Evolutionary conservation across 495 filamentous ascomycete genomes (phyloP).

Genomic region (Aspergillus carlsbadensis): DNA sequence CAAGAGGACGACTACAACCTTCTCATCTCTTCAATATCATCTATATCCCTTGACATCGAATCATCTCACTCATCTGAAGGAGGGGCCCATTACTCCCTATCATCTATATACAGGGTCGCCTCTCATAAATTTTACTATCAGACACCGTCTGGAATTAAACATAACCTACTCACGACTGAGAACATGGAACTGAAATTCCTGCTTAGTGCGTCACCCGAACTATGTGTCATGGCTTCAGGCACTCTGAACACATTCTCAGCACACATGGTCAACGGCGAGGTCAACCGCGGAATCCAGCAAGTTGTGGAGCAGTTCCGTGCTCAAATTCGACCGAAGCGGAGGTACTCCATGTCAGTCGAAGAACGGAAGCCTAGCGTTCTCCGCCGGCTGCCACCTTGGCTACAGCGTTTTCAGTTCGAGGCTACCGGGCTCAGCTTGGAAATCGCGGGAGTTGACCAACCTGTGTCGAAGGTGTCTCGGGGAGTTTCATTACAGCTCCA

Average conservation of each 20-base stretch:
- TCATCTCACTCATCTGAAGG: conserved; percentile 88
- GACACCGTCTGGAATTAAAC: conserved; percentile 73
- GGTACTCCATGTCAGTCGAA: conserved; percentile 47
- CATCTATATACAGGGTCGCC: conserved; percentile 75
- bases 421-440: conserved; percentile 87
- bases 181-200: conserved; percentile 82
- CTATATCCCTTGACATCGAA: conserved; percentile 86
- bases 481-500: conserved; percentile 85
- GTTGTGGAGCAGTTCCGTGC: conserved; percentile 77
- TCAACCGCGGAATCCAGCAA: conserved; percentile 86
- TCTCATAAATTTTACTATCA: conserved; percentile 96
- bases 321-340: conserved; percentile 63
- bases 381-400: conserved; percentile 77
- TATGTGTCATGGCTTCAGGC: conserved; percentile 76
- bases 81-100: conserved; percentile 81
- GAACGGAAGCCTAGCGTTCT: conserved; percentile 63
- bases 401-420: conserved; percentile 79
- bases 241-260: conserved; percentile 83
- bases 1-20: conserved; percentile 77
- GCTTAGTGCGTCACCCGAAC: conserved; percentile 79
- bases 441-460: conserved; percentile 80
- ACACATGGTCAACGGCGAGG: conserved; percentile 87
- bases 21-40: conserved; percentile 90
- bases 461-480: conserved; percentile 73
- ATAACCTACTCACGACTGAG: conserved; percentile 83